These are phyloP conservation scores for Psophocarpus tetragonolobus DNA, from an alignment of 306 rosid species.

Conservation along the genomic window DNA sequence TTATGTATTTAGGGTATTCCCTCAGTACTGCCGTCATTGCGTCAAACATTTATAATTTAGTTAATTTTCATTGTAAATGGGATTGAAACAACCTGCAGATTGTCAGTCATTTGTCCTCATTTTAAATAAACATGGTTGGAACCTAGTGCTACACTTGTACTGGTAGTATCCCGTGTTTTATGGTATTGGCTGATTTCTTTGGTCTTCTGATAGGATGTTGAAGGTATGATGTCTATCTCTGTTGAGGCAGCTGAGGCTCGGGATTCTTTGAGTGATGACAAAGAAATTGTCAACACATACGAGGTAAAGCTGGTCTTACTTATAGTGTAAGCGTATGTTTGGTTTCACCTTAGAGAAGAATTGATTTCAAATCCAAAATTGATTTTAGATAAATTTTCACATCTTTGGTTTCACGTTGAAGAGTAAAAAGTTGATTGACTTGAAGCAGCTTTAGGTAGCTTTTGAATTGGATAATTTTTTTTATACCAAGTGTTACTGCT, in stretches of 20 bases:
- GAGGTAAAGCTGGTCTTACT: constrained; percentile 61
- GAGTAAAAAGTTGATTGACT: too few relatives aligned
- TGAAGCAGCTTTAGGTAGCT: too few relatives aligned
- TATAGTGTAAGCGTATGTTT: neutral
- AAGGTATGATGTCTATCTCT: constrained; percentile 99
- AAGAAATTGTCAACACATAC: constrained; percentile 80
- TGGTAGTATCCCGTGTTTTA: constrained; percentile 2
- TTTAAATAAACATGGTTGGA: constrained; percentile 21
- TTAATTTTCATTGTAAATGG: constrained; percentile 8
- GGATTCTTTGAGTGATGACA: constrained; percentile 89
- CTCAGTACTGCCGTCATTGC: constrained; percentile 17
- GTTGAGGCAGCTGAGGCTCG: constrained; percentile 94
- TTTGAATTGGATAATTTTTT: too few relatives aligned
- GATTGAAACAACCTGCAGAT: constrained; percentile 11
- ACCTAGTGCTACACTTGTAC: neutral
- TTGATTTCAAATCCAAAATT: too few relatives aligned
- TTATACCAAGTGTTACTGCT: too few relatives aligned
- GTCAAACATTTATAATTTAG: constrained; percentile 24
- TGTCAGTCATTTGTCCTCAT: constrained; percentile 15
- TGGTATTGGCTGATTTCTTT: constrained; percentile 44
- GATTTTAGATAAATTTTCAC: too few relatives aligned
- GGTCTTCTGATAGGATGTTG: constrained; percentile 77
- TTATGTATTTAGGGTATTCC: constrained; percentile 5
- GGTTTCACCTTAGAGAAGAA: too few relatives aligned
- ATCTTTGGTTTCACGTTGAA: too few relatives aligned